Percentiles rank a stretch among this genome's conserved stretches.
phyloP scores from a whole-genome alignment of 768 basidiomycete species.

The Roridomyces roridus region DNA sequence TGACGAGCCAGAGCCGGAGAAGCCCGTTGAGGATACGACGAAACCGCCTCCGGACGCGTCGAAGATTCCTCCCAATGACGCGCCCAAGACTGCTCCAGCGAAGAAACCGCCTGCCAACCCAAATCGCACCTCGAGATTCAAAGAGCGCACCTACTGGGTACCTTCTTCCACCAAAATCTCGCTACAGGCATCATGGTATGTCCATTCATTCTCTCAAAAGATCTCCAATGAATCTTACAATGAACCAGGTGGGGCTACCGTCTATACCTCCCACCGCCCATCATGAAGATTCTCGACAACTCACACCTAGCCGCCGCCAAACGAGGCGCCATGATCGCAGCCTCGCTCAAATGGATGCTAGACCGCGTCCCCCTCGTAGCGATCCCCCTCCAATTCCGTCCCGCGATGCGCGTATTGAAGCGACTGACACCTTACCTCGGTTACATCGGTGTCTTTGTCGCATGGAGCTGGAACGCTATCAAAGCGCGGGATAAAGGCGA shows the following conservation, averaged over 20 bases:
- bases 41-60: constrained; percentile 10
- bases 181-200: constrained; percentile 81
- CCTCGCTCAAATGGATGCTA: constrained; percentile 76
- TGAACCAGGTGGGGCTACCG: constrained; percentile 54
- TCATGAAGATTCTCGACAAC: constrained; percentile 68
- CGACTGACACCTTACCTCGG: constrained; percentile 67
- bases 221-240: neutral
- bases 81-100: neutral
- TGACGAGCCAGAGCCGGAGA: constrained; percentile 36
- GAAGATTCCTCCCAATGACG: too few relatives aligned
- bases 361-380: constrained; percentile 64
- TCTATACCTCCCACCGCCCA: constrained; percentile 77
- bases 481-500: constrained; percentile 73
- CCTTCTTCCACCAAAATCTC: constrained; percentile 79
- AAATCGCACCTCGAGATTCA: constrained; percentile 23
- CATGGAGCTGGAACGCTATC: constrained; percentile 80
- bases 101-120: constrained; percentile 6
- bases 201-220: neutral
- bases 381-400: constrained; percentile 65
- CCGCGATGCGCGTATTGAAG: constrained; percentile 64
- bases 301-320: constrained; percentile 71
- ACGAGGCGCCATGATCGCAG: constrained; percentile 75
- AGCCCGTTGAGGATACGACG: constrained; percentile 14
- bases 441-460: constrained; percentile 78
- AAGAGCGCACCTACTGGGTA: constrained; percentile 59